Conservation (phyloP, 2,329 filamentous ascomycete genomes). For the Paraconiothyrium brasiliense region DNA sequence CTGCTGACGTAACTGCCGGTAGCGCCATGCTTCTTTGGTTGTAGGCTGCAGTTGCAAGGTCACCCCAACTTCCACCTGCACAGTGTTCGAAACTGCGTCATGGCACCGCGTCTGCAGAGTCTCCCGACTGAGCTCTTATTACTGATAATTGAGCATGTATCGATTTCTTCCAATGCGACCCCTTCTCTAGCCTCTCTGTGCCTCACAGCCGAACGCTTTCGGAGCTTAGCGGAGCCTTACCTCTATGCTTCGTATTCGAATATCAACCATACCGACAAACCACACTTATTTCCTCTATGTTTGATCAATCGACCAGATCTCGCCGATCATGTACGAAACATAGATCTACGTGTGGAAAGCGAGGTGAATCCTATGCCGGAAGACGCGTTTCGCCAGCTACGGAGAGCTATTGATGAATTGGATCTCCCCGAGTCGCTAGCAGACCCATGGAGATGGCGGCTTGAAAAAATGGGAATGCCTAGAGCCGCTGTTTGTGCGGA, state of each 20-base stretch:
- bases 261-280: background rate
- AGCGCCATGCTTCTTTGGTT: background rate
- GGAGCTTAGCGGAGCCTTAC: constrained; percentile 10
- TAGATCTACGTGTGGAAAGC: background rate
- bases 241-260: constrained; percentile 10
- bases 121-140: constrained; percentile 11
- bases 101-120: background rate
- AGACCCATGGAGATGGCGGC: background rate
- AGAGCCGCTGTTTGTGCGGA: background rate
- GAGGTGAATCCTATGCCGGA: constrained; percentile 5
- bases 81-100: background rate
- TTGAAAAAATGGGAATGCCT: background rate
- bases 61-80: background rate
- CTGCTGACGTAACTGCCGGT: constrained; percentile 2
- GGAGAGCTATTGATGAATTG: background rate
- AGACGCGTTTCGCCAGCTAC: constrained; percentile 4
- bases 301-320: constrained; percentile 6
- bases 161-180: background rate
- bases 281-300: constrained; percentile 7
- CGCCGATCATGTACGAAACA: constrained; percentile 9
- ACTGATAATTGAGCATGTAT: background rate
- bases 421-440: background rate
- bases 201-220: constrained; percentile 6
- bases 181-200: constrained; percentile 3
- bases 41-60: constrained; percentile 6